Conservation (phyloP, 2,329 filamentous ascomycete genomes). For the Fusarium sterilihyphosum region DNA sequence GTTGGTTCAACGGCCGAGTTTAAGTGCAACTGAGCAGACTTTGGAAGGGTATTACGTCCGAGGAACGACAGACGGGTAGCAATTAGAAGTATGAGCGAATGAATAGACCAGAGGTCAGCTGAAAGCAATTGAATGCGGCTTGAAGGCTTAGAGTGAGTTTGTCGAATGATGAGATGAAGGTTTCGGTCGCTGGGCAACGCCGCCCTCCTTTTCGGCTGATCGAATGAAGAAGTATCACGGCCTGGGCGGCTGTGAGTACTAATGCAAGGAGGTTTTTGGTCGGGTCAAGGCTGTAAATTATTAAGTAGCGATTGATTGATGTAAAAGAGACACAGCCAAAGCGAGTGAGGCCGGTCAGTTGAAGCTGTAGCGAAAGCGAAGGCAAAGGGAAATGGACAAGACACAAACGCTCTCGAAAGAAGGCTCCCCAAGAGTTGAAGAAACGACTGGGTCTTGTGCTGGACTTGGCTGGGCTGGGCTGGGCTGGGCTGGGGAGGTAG, state of each 20-base stretch:
- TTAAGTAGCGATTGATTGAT: constrained; percentile 50
- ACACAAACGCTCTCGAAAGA: constrained; percentile 36
- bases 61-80: constrained; percentile 10
- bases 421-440: constrained; percentile 40
- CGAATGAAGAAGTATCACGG: constrained; percentile 35
- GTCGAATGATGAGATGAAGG: constrained; percentile 31
- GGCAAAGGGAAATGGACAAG: constrained; percentile 30
- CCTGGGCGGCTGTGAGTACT: constrained; percentile 13
- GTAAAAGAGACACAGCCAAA: constrained; percentile 58
- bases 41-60: constrained; percentile 1
- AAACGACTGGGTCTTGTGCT: constrained; percentile 40
- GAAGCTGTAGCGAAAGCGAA: constrained; percentile 30
- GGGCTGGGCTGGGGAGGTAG: constrained; percentile 33
- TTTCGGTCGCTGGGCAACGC: constrained; percentile 45
- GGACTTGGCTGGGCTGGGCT: constrained; percentile 14
- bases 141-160: constrained; percentile 26
- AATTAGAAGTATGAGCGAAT: constrained; percentile 33
- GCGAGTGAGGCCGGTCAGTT: constrained; percentile 64
- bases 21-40: constrained; percentile 12
- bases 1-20: constrained; percentile 20
- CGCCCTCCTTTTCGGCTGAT: constrained; percentile 42
- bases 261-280: constrained; percentile 14
- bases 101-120: constrained; percentile 15
- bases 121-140: constrained; percentile 15
- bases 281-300: constrained; percentile 14